These are phyloP conservation scores for Trypanosomatidae sp. DNA, from an alignment of 208 protist genomes.

Conservation along the genomic window DNA sequence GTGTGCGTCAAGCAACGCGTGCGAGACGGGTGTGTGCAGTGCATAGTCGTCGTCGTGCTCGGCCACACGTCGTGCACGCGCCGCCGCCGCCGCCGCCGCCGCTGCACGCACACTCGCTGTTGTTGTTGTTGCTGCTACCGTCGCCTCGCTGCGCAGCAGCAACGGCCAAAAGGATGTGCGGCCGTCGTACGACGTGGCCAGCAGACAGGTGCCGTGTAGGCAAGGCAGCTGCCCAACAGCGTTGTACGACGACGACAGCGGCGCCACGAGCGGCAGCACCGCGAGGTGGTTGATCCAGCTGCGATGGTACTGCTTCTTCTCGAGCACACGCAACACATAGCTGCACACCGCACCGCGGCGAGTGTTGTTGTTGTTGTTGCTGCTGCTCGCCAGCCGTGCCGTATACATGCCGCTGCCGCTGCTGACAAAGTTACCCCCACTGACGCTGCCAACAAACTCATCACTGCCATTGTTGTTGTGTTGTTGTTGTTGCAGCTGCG, in stretches of 20 bases:
- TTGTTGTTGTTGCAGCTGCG: slow-evolving; percentile 5
- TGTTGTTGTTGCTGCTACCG: too few species aligned
- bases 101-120: too few species aligned
- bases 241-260: not conserved
- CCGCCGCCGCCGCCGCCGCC: too few species aligned
- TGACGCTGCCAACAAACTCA: too few species aligned
- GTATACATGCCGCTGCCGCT: slow-evolving; percentile 3
- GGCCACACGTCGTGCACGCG: too few species aligned
- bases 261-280: slow-evolving; percentile 28
- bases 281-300: slow-evolving; percentile 56
- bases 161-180: slow-evolving; percentile 70
- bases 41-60: too few species aligned
- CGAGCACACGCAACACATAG: slow-evolving; percentile 8
- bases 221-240: slow-evolving; percentile 10
- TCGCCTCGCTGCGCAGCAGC: too few species aligned
- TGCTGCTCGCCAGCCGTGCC: slow-evolving; percentile 7
- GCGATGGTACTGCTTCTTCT: slow-evolving; percentile 45
- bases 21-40: too few species aligned
- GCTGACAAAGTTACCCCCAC: too few species aligned
- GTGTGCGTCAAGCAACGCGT: too few species aligned
- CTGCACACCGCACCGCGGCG: too few species aligned
- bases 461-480: not conserved
- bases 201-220: slow-evolving; percentile 23
- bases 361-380: too few species aligned
- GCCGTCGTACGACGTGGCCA: slow-evolving; percentile 60